Percentiles rank a stretch among this genome's conserved stretches.
These are phyloP conservation scores for Comarum palustre DNA, from an alignment of 306 rosid genomes.

Conservation along the genomic window DNA sequence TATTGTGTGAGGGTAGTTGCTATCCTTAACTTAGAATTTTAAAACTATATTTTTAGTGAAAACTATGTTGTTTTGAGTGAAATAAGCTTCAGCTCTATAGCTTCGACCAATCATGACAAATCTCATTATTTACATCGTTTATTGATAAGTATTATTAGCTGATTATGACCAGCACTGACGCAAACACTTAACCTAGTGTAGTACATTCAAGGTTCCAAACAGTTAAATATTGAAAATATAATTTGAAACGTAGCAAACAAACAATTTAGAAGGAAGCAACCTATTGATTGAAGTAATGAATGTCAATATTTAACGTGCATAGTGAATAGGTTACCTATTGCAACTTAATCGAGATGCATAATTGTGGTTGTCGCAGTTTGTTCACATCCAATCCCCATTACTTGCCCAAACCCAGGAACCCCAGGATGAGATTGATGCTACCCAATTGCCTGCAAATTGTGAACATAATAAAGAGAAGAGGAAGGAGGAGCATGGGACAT, in stretches of 20 bases:
- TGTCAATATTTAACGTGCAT: not conserved
- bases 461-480: slow-evolving; percentile 3
- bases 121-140: too few species aligned
- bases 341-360: slow-evolving; percentile 89
- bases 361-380: slow-evolving; percentile 90
- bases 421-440: slow-evolving; percentile 45
- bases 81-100: too few species aligned
- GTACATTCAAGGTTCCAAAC: not conserved
- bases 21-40: too few species aligned
- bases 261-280: not conserved
- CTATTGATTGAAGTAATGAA: not conserved
- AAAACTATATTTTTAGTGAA: too few species aligned
- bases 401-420: slow-evolving; percentile 53
- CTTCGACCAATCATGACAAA: too few species aligned
- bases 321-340: slow-evolving; percentile 52
- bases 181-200: not conserved
- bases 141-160: too few species aligned
- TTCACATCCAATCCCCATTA: slow-evolving; percentile 97
- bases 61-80: too few species aligned
- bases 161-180: too few species aligned
- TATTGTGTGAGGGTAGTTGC: too few species aligned
- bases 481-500: slow-evolving; percentile 1
- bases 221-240: not conserved
- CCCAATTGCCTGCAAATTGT: slow-evolving; percentile 50
- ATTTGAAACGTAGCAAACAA: not conserved